Percentiles rank a stretch among this genome's conserved stretches.
Conservation (phyloP, 306 rosid genomes). For the Sicyos edulis region DNA sequence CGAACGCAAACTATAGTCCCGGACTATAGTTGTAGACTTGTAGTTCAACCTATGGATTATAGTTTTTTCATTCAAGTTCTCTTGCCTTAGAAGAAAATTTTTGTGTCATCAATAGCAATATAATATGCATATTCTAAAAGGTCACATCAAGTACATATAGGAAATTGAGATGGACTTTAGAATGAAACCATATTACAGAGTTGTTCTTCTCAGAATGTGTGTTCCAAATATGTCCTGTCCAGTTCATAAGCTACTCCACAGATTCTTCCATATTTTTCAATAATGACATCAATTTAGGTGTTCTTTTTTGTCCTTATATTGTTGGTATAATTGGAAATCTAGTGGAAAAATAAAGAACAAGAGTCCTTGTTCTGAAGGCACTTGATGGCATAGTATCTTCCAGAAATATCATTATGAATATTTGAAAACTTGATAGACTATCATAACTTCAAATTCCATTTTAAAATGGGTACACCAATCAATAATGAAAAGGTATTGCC, state of each 20-base stretch:
- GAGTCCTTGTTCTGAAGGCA: neutral
- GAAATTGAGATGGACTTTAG: neutral
- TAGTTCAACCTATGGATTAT: neutral
- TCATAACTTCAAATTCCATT: neutral
- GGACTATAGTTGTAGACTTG: neutral
- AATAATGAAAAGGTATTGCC: neutral
- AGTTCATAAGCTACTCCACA: neutral
- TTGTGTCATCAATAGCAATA: neutral
- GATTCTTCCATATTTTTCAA: neutral
- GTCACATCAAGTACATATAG: neutral
- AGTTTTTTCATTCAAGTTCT: neutral
- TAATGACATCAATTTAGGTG: too few relatives aligned
- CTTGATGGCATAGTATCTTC: neutral
- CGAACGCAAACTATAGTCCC: neutral
- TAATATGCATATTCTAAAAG: neutral
- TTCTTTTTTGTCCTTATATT: neutral
- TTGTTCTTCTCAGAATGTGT: neutral
- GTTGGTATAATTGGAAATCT: neutral
- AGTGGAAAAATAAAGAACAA: conserved; percentile 7
- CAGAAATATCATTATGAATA: neutral
- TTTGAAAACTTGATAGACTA: neutral
- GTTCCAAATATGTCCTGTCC: neutral
- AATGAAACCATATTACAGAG: neutral
- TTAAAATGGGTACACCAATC: neutral
- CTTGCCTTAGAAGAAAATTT: neutral